Base-by-base conservation (phyloP, 2,329 filamentous ascomycete species). In the Fusarium globosum region DNA sequence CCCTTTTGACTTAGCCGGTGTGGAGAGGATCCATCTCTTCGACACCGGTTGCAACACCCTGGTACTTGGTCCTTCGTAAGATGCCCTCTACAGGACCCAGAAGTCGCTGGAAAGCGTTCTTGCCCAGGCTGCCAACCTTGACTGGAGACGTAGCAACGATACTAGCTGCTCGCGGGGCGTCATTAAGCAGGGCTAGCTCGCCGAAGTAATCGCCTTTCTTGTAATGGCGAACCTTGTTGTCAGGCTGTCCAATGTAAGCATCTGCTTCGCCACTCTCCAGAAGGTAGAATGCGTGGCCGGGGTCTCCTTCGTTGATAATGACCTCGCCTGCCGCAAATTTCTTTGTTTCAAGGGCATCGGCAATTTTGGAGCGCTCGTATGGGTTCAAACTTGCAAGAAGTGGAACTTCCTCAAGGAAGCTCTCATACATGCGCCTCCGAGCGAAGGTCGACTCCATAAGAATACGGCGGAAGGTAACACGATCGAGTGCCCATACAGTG, bases 381-480 rank as follows among this genome's bases (percentile, higher is more conserved):
- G 93, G 89, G 49, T 95, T 97, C 64, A 99, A 88, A 28, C 90
- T 92, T 6, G 92, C 88, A 33, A 99, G 89, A 36, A 98, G 88
- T 1, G 94, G 94, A 5, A 98, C 96, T 81, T 97, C 95, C 81
- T 97, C 95, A 28, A 99, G 88, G 86, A 99, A 98, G 76, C 91
- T 94, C 84, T 99, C 96, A 83, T 98, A 98, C 92, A 98, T 96
- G 79, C 96, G 93, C 77, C 96, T 92, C 64, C 96, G 93, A 78
- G 97, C 94, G 85, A 98, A 98, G 7, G 96, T 97, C 43, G 94
- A 97, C 84, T 98, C 96, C 95, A 99, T 98, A 71, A 99, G 88
- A 74, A 99, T 98, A 69, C 96, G 94, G 77, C 96, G 94, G 88
- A 99, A 99, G 15, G 96, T 99, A 72, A 98, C 89, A 60, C 96